Evolutionary conservation across 352 stramenopile species (phyloP), one percentile per base, ranked within the genome.

Genomic region (Stramenopiles sp.): DNA sequence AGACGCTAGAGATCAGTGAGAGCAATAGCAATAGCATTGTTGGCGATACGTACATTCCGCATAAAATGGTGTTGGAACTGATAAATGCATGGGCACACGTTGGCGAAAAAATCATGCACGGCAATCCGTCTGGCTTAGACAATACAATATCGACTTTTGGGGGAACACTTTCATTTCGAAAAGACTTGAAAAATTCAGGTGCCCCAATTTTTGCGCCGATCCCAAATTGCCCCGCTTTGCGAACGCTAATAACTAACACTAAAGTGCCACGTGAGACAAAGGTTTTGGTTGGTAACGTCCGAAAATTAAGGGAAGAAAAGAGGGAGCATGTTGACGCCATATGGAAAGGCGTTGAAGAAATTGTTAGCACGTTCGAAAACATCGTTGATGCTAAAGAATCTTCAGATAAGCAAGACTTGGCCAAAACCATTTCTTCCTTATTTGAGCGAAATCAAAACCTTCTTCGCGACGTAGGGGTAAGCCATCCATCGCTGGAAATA

Each of bases 201-300:
- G 27, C 22, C 55, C 55, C 55, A 22, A 71, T 27, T 22, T 81
- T 93, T 30, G 86, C 91, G 76, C 80, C 84, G 7, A 92, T 95
- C 33, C 0, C 29, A 7, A n/a, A 32, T 22, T 22, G 84, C 30
- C 84, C 83, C 0, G 30, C 44, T 14, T 78, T 89, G 44, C 87
- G 88, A 0, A 95, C 96, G 67, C 85, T 97, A 0, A 81, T 97
- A 39, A 91, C 93, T 7, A 95, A 97, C 85, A 97, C 92, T 7
- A 84, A 87, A n/a, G 91, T 96, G 22, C 90, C 92, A 0, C 90
- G 92, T 14, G 93, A 90, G 0, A 97, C 93, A 22, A 92, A 88
- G 84, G 85, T 88, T 30, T 88, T 94, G 44, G 92, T 97, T 22
- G 86, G 76, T 0, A 87, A 88, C 32, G 93, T 97, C 7, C 86